Evolutionary conservation across 345 rosid genomes (phyloP), one percentile per base, ranked within the genome.

Genomic region (Raphanus sativus): DNA sequence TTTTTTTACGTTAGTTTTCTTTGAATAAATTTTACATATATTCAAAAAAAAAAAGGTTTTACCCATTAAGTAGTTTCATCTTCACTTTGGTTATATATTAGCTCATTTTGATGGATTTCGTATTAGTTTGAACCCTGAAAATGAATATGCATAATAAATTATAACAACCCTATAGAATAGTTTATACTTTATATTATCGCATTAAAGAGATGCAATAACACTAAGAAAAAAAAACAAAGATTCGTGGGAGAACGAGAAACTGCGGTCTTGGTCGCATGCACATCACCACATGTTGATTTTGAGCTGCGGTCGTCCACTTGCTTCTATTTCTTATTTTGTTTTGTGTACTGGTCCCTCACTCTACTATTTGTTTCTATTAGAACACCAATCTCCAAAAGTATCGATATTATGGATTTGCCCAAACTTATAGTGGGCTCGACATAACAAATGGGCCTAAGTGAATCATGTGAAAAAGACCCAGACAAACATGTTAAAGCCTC

Each of bases 271-370:
- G 72, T 65, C 77, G 67, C 42, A 65, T 56, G 76, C 62, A 65
- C 42, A 71, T 32, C 76, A 33, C 24, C 81, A 77, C 76, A 77
- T 71, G 72, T 30, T 71, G 30, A 38, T 67, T 50, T 75, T 68
- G 24, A 34, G 36, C 62, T 21, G 6, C 9, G 50, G 60, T 65
- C 72, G 52, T 71, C 76, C 72, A 58, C 76, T 71, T 59, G 72
- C 40, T 45, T n/a, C 4, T n/a, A 2, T 28, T 70, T 28, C 60
- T 2, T 63, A 56, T 65, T 45, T 28, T 3, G 9, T 52, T 55
- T 56, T 24, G 62, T 58, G 1, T 33, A 42, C 12, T 25, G 52
- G 40, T 58, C 77, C 77, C 72, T 45, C 2, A 4, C 17, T 65
- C 25, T 42, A 21, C 33, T 56, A 56, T 11, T 13, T 40, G 0